A percentile compares a stretch with the other conserved stretches of the same genome.
phyloP scores from a whole-genome alignment of 768 basidiomycete species.

The Strobilomyces confusus region DNA sequence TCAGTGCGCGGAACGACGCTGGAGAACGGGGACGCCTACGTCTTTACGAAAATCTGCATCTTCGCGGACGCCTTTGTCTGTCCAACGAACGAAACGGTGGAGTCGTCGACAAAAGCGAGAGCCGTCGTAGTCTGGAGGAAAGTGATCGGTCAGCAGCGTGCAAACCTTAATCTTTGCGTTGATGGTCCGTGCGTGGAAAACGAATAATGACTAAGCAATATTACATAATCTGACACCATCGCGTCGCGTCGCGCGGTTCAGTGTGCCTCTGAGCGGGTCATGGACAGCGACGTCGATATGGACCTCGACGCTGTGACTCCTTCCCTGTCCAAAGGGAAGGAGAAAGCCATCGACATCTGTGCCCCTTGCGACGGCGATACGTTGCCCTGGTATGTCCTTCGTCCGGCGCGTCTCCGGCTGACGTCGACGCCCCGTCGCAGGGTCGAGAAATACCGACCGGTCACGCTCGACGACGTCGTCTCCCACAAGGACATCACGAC shows the following conservation, averaged over 20 bases:
- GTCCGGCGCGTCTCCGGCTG: not conserved
- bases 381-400: constrained; percentile 71
- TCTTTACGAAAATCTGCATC: constrained; percentile 99
- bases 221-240: not conserved
- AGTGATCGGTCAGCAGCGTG: constrained; percentile 9
- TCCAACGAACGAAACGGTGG: constrained; percentile 89
- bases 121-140: constrained; percentile 33
- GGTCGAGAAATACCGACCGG: constrained; percentile 98
- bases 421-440: constrained; percentile 36
- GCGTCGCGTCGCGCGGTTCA: not conserved
- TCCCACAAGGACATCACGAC: constrained; percentile 93
- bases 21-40: constrained; percentile 46
- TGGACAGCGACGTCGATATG: constrained; percentile 56
- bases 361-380: constrained; percentile 53
- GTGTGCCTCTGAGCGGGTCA: constrained; percentile 24
- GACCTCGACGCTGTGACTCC: constrained; percentile 38
- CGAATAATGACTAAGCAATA: constrained; percentile 12
- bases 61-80: constrained; percentile 72
- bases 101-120: constrained; percentile 89
- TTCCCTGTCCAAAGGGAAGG: constrained; percentile 60
- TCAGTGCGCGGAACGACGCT: constrained; percentile 4
- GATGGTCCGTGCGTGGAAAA: constrained; percentile 43
- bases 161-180: constrained; percentile 32
- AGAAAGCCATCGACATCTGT: constrained; percentile 48
- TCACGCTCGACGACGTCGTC: constrained; percentile 88